These are phyloP conservation scores for Starmerella sirachaensis DNA, from an alignment of 805 yeast species.

Conservation along the genomic window DNA sequence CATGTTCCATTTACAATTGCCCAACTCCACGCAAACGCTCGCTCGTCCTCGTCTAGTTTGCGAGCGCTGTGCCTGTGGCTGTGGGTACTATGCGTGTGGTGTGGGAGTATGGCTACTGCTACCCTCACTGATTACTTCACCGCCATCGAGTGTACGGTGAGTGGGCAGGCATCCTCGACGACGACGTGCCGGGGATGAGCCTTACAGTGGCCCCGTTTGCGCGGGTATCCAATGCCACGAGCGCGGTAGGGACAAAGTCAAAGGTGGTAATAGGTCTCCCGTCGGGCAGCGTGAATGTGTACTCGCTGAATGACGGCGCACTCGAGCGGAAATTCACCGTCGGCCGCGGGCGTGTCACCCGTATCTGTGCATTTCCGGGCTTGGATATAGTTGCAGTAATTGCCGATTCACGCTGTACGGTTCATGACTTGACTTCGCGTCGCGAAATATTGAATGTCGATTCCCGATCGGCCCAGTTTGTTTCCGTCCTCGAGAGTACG, in stretches of 20 bases:
- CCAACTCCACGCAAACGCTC: neutral
- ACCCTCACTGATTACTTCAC: neutral
- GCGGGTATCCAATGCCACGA: neutral
- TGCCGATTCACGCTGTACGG: slow-evolving; percentile 9
- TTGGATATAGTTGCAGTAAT: slow-evolving; percentile 14
- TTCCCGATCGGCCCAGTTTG: slow-evolving; percentile 10
- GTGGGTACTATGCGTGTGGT: neutral
- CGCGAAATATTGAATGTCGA: slow-evolving; percentile 1
- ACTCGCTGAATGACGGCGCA: slow-evolving; percentile 10
- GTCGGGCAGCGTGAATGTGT: slow-evolving; percentile 11
- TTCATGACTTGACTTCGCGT: slow-evolving; percentile 17
- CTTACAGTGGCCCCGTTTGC: slow-evolving; percentile 7
- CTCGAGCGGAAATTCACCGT: slow-evolving; percentile 15
- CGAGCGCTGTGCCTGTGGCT: neutral
- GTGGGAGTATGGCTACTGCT: neutral
- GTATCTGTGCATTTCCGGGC: slow-evolving; percentile 7
- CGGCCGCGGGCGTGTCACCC: slow-evolving; percentile 4
- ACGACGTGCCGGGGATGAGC: slow-evolving; percentile 7
- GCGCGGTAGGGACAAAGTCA: slow-evolving; percentile 1
- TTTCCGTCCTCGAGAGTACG: slow-evolving; percentile 1
- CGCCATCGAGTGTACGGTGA: neutral
- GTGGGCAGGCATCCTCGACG: neutral
- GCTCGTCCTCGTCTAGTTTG: neutral
- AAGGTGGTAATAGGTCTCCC: slow-evolving; percentile 7
- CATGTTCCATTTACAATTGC: slow-evolving; percentile 1